These are phyloP conservation scores for Solanum bukasovii DNA, from an alignment of 257 asterid species.

Conservation along the genomic window DNA sequence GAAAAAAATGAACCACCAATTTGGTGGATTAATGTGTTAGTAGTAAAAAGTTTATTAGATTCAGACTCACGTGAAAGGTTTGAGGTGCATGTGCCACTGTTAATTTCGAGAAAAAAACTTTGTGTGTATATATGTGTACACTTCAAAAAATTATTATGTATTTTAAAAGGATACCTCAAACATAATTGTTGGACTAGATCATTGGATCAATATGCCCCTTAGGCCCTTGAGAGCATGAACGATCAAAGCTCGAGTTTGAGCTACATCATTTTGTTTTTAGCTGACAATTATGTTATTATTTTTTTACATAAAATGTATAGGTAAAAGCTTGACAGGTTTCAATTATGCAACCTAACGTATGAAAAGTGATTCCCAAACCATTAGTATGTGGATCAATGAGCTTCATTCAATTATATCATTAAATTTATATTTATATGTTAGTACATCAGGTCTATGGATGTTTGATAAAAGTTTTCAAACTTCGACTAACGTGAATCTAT, in stretches of 20 bases:
- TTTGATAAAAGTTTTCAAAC: not conserved
- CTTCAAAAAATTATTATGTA: not conserved
- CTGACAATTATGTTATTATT: no score
- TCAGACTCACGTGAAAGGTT: not conserved
- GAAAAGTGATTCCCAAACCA: no score
- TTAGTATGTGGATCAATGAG: no score
- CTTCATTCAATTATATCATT: no score
- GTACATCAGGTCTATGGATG: not conserved
- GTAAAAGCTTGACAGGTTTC: not conserved
- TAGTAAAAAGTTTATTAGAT: not conserved
- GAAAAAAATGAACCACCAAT: not conserved
- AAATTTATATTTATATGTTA: no score
- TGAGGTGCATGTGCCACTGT: not conserved
- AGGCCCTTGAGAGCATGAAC: not conserved
- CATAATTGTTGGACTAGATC: not conserved
- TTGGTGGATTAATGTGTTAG: not conserved
- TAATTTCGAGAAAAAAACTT: not conserved
- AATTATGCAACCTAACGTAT: not conserved
- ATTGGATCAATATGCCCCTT: not conserved
- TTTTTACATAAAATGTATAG: not conserved
- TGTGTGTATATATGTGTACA: not conserved
- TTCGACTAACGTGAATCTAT: not conserved
- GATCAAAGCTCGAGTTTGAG: not conserved
- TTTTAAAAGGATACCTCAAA: not conserved
- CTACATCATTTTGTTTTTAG: not conserved